A percentile compares a stretch with the other conserved stretches of the same genome.
Conservation (phyloP, 2,329 filamentous ascomycete species). For the Phialocephala subalpina region DNA sequence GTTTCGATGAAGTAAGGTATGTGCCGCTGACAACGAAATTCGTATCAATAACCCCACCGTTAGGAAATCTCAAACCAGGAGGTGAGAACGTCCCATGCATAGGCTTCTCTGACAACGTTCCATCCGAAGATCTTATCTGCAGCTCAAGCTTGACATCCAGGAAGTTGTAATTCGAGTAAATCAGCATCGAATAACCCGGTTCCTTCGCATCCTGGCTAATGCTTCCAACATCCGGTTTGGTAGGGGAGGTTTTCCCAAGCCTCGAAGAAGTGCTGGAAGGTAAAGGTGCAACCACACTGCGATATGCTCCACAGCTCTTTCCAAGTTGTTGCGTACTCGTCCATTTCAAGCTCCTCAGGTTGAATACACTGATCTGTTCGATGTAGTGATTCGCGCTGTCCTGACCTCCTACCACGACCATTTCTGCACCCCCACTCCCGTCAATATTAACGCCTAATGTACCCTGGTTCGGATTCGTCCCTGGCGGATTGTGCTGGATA, state of each 20-base stretch:
- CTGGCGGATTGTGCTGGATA: conserved; percentile 87
- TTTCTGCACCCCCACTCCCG: conserved; percentile 90
- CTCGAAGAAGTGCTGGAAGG: conserved; percentile 69
- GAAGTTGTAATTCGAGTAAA: conserved; percentile 99
- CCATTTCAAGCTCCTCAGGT: conserved; percentile 94
- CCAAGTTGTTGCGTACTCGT: conserved; percentile 87
- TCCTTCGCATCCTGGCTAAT: conserved; percentile 62
- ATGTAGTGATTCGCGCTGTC: conserved; percentile 99
- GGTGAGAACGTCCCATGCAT: conserved; percentile 91
- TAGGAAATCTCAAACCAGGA: conserved; percentile 92
- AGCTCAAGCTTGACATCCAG: conserved; percentile 95
- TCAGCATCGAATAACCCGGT: conserved; percentile 80
- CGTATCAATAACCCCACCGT: conserved; percentile 93
- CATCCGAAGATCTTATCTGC: conserved; percentile 86
- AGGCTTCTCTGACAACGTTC: conserved; percentile 82
- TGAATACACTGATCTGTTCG: conserved; percentile 98
- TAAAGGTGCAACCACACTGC: conserved; percentile 91
- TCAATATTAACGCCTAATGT: conserved; percentile 89
- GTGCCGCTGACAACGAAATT: conserved; percentile 98
- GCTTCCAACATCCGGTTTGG: conserved; percentile 49
- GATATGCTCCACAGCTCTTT: conserved; percentile 94
- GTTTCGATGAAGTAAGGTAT: conserved; percentile 96
- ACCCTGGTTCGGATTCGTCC: conserved; percentile 85
- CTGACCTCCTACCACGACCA: conserved; percentile 96
- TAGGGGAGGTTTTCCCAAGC: conserved; percentile 65